Evolutionary conservation across 2,329 filamentous ascomycete species (phyloP), one percentile per base, ranked within the genome.

Genomic region (Trichoderma koningii): DNA sequence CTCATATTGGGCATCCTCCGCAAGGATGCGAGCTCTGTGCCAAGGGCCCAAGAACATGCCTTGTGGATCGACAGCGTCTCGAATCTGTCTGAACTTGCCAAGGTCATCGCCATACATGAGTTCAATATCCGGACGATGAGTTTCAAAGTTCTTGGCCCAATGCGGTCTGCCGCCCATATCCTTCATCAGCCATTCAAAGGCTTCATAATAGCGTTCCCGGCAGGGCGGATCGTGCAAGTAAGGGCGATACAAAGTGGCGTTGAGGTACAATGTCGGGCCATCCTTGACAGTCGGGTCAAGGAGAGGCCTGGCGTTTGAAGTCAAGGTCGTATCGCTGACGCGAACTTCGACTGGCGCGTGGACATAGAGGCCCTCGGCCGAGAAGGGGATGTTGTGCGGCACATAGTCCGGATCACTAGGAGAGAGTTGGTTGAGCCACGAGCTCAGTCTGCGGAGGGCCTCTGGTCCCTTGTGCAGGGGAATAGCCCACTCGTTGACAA

Each of bases 401-500:
- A 86, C 83, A 75, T 89, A 88, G 69, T 83, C 83, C 3, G 82
- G 79, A 71, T 95, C 90, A 19, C 86, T 84, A 57, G 91, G 80
- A 0, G 76, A 75, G 53, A 86, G 78, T 61, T 79, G 80, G 75
- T 88, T 89, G 61, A 99, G 83, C 95, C 95, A 99, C 55, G 91
- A 89, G 45, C 89, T 91, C 14, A 99, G 83, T 10, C 95, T 87
- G 38, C 82, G 84, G 50, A 99, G 86, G 7, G 92, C 93, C 77
- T 97, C 93, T 15, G 94, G 94, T 0, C 95, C 95, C 70, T 90
- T 89, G 68, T 87, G 81, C 1, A 99, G 83, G 1, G 95, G 94
- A 7, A 99, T 84, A 0, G 94, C 94, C 95, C 95, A 99, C 76
- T 99, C 95, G 76, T 99, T 97, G 69, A 99, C 95, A 72, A 92